These are phyloP conservation scores for Scheffersomyces stambukii DNA, from an alignment of 1,139 yeast species.

Conservation along the genomic window DNA sequence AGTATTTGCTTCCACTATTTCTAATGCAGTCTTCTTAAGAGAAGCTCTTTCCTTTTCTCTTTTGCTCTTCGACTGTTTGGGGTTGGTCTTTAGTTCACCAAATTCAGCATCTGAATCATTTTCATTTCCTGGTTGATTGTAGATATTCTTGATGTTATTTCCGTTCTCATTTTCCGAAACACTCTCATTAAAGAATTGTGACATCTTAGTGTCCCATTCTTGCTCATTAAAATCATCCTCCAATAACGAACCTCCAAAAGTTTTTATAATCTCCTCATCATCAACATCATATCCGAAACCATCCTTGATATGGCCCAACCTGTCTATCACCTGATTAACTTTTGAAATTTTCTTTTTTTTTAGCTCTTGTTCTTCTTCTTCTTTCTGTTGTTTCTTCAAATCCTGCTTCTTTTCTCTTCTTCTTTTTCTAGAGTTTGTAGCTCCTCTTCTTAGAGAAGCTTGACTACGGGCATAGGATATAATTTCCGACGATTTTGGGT, in stretches of 20 bases:
- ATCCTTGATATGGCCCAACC: constrained; percentile 70
- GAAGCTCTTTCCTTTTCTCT: constrained; percentile 63
- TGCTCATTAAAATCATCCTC: constrained; percentile 88
- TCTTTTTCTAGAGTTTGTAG: constrained; percentile 70
- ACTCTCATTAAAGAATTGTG: constrained; percentile 75
- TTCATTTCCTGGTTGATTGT: constrained; percentile 34
- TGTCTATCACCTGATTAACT: constrained; percentile 71
- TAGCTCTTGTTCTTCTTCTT: constrained; percentile 56
- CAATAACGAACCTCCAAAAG: constrained; percentile 69
- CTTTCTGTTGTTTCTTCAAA: constrained; percentile 46
- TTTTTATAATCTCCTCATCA: constrained; percentile 57
- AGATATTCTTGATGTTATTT: constrained; percentile 30
- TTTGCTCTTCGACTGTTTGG: constrained; percentile 47
- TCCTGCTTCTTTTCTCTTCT: constrained; percentile 72
- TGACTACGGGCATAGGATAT: constrained; percentile 96
- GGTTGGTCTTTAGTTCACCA: constrained; percentile 31
- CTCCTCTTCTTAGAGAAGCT: constrained; percentile 83
- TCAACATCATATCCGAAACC: constrained; percentile 79
- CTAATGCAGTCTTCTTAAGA: constrained; percentile 64
- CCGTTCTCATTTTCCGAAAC: too few relatives aligned
- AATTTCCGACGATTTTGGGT: constrained; percentile 85
- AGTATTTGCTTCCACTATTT: constrained; percentile 52
- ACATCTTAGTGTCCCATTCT: constrained; percentile 89
- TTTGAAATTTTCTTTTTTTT: constrained; percentile 73
- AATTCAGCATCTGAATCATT: constrained; percentile 17